Evolutionary conservation across 1,284 basidiomycete species (phyloP).

Genomic region (Apiotrichum mycotoxinovorans): DNA sequence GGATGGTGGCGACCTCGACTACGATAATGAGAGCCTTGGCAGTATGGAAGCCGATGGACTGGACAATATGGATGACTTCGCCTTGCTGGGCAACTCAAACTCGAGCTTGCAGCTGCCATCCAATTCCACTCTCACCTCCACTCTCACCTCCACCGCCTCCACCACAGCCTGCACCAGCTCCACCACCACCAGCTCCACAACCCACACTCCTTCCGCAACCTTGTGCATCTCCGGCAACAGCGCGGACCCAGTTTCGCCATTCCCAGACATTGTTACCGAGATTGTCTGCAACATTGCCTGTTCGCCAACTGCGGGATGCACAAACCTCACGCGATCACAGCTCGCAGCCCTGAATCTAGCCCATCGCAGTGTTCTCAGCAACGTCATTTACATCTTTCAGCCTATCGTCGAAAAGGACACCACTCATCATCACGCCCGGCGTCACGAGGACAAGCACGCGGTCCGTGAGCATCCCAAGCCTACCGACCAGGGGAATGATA

Average conservation of each 20-base stretch:
- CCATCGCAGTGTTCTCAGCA: slow-evolving; percentile 1
- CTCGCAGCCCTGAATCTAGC: background rate
- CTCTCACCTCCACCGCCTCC: too few species aligned
- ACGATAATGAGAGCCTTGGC: background rate
- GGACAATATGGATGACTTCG: background rate
- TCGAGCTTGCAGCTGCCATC: background rate
- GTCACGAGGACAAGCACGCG: background rate
- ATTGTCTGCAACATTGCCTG: slow-evolving; percentile 6
- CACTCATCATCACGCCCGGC: background rate
- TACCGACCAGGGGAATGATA: too few species aligned
- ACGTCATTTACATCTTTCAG: slow-evolving; percentile 2
- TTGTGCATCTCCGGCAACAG: too few species aligned
- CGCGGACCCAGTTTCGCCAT: background rate
- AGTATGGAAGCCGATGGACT: background rate
- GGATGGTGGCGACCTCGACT: background rate
- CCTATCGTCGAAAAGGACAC: background rate
- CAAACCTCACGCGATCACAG: background rate
- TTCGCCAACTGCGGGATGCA: background rate
- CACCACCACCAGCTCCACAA: background rate
- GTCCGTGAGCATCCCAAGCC: too few species aligned
- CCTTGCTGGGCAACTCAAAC: background rate
- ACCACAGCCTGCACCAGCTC: background rate
- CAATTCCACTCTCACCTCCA: background rate
- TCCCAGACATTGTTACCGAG: slow-evolving; percentile 2
- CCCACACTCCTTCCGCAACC: background rate